Evolutionary conservation across 805 yeast species (phyloP), one percentile per base, ranked within the genome.

Genomic region (Ogataea henricii): DNA sequence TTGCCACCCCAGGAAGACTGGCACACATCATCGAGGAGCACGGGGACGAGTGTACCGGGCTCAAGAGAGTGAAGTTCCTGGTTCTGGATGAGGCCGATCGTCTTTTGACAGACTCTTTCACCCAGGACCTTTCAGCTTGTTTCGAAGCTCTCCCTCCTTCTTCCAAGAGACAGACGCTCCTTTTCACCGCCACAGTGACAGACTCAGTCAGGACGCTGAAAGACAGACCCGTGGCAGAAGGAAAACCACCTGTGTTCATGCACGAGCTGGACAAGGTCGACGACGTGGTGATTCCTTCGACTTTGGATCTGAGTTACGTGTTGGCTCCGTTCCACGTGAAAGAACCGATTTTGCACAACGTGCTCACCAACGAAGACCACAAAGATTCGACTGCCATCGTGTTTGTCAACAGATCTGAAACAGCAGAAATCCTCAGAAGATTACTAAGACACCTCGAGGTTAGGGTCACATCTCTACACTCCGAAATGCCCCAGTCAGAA

Each of bases 61-160:
- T 94, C 41, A 81, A 84, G 57, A 75, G 95, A 56, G 85, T 87
- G 14, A 83, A 85, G 63, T 94, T 75, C 61, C 71, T 94, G 45
- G 98, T 94, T 2, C 71, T 94, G 2, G 99, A 94, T 74, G 99
- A 92, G 71, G 99, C 99, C 1, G 99, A 94, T 74, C 78, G 97
- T 52, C 70, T 94, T 25, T 77, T 94, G 53, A 88, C 94, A 39
- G 81, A 83, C 46, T 86, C 95, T 40, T 90, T 94, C 67, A 85
- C 91, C 8, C 77, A 81, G 27, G 96, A 92, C 66, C 71, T 94
- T 50, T 78, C 78, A 41, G 76, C 79, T 18, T 89, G 97, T 60
- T 78, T 92, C 59, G 71, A 74, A 5, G 79, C 82, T 0, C 67
- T 94, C 32, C 97, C 99, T 0, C 70, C 78, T 1, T 72, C 95